Evolutionary conservation across 2,329 filamentous ascomycete genomes (phyloP).

Genomic region (Sclerotinia subarctica): DNA sequence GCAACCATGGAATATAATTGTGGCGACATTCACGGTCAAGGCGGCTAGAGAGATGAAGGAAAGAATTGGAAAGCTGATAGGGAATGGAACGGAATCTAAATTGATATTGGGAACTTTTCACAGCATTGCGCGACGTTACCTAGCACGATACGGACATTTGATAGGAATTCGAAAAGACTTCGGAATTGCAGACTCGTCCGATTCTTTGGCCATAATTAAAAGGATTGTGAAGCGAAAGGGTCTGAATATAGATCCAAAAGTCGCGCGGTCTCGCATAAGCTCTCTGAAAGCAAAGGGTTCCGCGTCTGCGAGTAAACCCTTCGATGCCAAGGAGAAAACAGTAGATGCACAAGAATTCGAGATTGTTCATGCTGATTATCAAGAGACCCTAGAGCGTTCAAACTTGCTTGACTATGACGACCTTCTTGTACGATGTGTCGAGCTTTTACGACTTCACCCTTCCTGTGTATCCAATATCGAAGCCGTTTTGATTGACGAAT

Average conservation of each 20-base stretch:
- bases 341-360: conserved; percentile 63
- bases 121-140: conserved; percentile 81
- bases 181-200: conserved; percentile 82
- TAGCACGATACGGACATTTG: conserved; percentile 76
- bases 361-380: conserved; percentile 72
- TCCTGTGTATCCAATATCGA: conserved; percentile 86
- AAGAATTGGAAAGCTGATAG: conserved; percentile 77
- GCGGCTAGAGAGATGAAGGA: conserved; percentile 92
- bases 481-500: conserved; percentile 91
- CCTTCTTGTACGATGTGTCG: conserved; percentile 76
- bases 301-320: background rate
- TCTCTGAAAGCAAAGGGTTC: conserved; percentile 58
- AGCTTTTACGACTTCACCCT: conserved; percentile 70
- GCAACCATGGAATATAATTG: conserved; percentile 82
- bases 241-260: conserved; percentile 64
- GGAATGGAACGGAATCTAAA: conserved; percentile 68
- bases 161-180: conserved; percentile 83
- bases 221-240: conserved; percentile 76
- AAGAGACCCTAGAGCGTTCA: conserved; percentile 67
- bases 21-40: conserved; percentile 96
- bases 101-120: conserved; percentile 92
- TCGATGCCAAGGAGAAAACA: conserved; percentile 32
- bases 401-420: conserved; percentile 95
- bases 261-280: conserved; percentile 74
- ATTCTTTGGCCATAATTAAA: conserved; percentile 75